Conservation (phyloP, 2,329 filamentous ascomycete genomes). For the Diplodia corticola region DNA sequence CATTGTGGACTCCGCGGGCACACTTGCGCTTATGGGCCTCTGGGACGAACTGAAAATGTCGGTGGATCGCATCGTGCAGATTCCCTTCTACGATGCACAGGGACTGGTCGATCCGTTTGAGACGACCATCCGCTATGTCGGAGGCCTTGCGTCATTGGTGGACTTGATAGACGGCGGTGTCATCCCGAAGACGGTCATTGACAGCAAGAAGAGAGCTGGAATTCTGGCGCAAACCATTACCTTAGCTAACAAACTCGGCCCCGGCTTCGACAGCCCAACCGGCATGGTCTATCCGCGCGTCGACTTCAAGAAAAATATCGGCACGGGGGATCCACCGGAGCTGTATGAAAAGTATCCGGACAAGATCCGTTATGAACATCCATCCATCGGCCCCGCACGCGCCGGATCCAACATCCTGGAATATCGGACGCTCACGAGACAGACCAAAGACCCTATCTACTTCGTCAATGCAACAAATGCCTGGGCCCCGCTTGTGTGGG, state of each 20-base stretch:
- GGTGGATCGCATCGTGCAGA: slow-evolving; percentile 41
- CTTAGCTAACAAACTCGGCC: slow-evolving; percentile 40
- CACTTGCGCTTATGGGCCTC: slow-evolving; percentile 44
- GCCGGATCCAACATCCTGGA: slow-evolving; percentile 49
- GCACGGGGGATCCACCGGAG: slow-evolving; percentile 33
- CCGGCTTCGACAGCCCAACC: slow-evolving; percentile 44
- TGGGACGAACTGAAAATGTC: slow-evolving; percentile 45
- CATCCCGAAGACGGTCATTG: slow-evolving; percentile 37
- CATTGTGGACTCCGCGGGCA: slow-evolving; percentile 45
- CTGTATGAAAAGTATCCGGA: slow-evolving; percentile 33
- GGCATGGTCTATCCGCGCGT: slow-evolving; percentile 49
- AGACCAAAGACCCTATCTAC: slow-evolving; percentile 45
- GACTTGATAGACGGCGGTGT: slow-evolving; percentile 45
- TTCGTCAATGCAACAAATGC: slow-evolving; percentile 44
- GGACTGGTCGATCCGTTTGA: slow-evolving; percentile 45
- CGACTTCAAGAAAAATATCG: slow-evolving; percentile 41
- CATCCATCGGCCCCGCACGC: slow-evolving; percentile 44
- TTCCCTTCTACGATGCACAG: slow-evolving; percentile 39
- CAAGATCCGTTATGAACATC: slow-evolving; percentile 37
- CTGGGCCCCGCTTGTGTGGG: slow-evolving; percentile 50
- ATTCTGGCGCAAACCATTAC: slow-evolving; percentile 41
- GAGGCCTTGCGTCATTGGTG: slow-evolving; percentile 42
- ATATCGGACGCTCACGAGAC: slow-evolving; percentile 42
- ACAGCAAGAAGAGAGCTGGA: slow-evolving; percentile 33
- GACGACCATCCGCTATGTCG: slow-evolving; percentile 45